Conservation (phyloP, 805 yeast species). For the Deakozyma indianensis region DNA sequence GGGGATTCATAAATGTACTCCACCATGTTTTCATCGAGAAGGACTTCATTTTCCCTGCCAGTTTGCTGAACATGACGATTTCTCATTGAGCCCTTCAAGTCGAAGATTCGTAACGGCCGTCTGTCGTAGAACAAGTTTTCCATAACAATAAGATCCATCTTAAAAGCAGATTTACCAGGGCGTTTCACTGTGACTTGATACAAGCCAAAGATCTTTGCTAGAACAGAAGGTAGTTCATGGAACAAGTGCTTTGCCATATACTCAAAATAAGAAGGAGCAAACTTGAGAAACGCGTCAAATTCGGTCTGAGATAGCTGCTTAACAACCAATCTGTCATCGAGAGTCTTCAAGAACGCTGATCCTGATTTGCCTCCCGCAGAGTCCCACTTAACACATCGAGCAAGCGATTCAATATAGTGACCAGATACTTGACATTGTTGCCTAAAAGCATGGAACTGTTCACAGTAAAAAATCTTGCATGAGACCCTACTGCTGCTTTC, state of each 20-base stretch:
- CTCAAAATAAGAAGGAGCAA: conserved; percentile 94
- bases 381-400: conserved; percentile 92
- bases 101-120: conserved; percentile 76
- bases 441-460: conserved; percentile 91
- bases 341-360: conserved; percentile 79
- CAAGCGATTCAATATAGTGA: conserved; percentile 72
- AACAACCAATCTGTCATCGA: conserved; percentile 78
- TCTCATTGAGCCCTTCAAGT: conserved; percentile 94
- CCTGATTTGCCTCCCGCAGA: conserved; percentile 96
- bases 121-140: conserved; percentile 83
- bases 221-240: conserved; percentile 86
- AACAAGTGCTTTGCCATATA: conserved; percentile 91
- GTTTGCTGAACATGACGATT: conserved; percentile 95
- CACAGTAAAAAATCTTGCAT: conserved; percentile 89
- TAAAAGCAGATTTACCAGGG: conserved; percentile 57
- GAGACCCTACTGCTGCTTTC: conserved; percentile 74
- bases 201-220: conserved; percentile 91
- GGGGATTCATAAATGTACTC: conserved; percentile 96
- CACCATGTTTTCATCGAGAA: conserved; percentile 94
- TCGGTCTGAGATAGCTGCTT: conserved; percentile 83
- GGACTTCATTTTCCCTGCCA: conserved; percentile 86
- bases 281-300: conserved; percentile 81
- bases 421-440: conserved; percentile 65
- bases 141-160: conserved; percentile 88
- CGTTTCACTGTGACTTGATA: conserved; percentile 85